Evolutionary conservation across 2,329 filamentous ascomycete species (phyloP), one percentile per base, ranked within the genome.

Genomic region (Ophiocordyceps robertsii): DNA sequence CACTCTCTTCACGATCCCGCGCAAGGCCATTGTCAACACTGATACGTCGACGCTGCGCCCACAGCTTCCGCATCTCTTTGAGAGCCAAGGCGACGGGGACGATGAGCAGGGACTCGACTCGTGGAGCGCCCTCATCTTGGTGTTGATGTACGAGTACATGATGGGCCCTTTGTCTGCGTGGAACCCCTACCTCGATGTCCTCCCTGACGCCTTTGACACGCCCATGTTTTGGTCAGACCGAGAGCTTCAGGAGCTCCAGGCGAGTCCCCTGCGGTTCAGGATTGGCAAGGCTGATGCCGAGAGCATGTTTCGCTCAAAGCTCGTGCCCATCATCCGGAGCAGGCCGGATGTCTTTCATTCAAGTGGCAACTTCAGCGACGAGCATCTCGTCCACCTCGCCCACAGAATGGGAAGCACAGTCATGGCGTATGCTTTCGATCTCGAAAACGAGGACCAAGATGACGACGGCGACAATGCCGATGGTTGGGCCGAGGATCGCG

Each of bases 401-500:
- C 87, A 94, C 57, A 72, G 77, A 9, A 89, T 94, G 80, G 88
- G 84, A 1, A 89, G 82, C 46, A 78, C 83, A 14, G 90, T 95
- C 50, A 93, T 95, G 87, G 82, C 87, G 0, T 95, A 94, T 56
- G 87, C 87, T 0, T 95, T 95, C 56, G 88, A 95, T 51, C 73
- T 94, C 7, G 74, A 77, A 39, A 68, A 67, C 8, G 64, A 69
- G 0, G 73, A 78, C 5, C 9, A 7, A 0, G 73, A 78, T 5
- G 68, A 75, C 1, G 58, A 65, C 0, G 72, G 77, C 19, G 75
- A 77, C 3, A 73, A 80, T 2, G 73, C 78, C 12, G 77, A 79
- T 21, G 77, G 75, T 37, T 82, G 80, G 66, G 69, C 82, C 1
- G 77, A 81, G 44, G 79, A 83, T 43, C 69, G 70, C 40, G 69